These are phyloP conservation scores for Cercospora zeae-maydis DNA, from an alignment of 2,329 filamentous ascomycete species.

Conservation along the genomic window DNA sequence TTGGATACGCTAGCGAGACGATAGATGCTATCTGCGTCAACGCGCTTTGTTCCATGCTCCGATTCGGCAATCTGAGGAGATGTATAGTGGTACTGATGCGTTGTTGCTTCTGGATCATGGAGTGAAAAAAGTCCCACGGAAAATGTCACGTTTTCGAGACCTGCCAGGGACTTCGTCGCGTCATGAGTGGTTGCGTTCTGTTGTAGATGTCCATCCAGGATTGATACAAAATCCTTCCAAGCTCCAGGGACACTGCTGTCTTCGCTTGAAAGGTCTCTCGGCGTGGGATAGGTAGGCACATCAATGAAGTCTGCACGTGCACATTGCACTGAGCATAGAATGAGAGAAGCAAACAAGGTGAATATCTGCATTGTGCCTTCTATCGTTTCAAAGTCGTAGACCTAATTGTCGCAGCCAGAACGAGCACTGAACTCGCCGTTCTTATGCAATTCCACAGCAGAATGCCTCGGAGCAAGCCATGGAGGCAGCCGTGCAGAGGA, in stretches of 20 bases:
- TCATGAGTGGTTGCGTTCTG: background rate
- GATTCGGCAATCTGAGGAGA: background rate
- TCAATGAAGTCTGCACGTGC: background rate
- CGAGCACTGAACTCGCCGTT: background rate
- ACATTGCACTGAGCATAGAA: background rate
- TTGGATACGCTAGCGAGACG: constrained; percentile 24
- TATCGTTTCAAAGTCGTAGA: background rate
- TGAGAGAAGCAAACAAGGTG: background rate
- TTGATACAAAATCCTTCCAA: background rate
- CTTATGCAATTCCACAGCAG: background rate
- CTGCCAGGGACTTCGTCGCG: background rate
- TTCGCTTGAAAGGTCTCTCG: background rate
- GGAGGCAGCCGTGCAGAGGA: background rate
- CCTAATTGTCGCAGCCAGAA: background rate
- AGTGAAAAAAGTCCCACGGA: constrained; percentile 12
- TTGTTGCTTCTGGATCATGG: constrained; percentile 3
- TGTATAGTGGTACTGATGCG: constrained; percentile 12
- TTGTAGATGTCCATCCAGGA: background rate
- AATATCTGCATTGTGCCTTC: background rate
- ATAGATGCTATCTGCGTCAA: constrained; percentile 17
- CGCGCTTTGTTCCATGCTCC: constrained; percentile 1
- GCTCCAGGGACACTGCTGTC: background rate
- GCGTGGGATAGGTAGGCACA: background rate
- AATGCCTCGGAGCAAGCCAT: background rate
- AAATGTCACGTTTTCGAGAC: constrained; percentile 10